Conservation (phyloP, 192 early-diverging fungal species). For the Coemansia sp. region DNA sequence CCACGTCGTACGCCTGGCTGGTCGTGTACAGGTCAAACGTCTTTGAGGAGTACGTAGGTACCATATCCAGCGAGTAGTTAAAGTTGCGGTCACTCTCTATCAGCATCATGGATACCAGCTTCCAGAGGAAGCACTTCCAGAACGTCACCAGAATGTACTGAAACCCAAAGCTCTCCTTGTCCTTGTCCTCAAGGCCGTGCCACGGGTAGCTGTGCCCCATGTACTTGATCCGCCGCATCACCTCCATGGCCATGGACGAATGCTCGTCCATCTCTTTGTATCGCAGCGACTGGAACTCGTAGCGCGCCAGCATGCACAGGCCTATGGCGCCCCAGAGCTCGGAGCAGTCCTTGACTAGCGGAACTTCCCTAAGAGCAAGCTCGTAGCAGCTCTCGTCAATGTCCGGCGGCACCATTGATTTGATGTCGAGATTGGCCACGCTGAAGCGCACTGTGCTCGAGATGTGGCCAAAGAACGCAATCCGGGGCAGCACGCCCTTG, state of each 20-base stretch:
- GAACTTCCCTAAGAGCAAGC: constrained; percentile 33
- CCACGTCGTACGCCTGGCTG: constrained; percentile 26
- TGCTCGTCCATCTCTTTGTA: constrained; percentile 44
- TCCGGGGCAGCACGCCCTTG: constrained; percentile 40
- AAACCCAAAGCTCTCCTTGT: constrained; percentile 41
- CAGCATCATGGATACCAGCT: constrained; percentile 35
- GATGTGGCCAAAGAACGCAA: constrained; percentile 48
- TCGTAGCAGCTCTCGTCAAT: constrained; percentile 48
- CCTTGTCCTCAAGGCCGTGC: constrained; percentile 19
- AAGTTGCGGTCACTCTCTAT: constrained; percentile 19
- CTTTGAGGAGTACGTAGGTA: constrained; percentile 49
- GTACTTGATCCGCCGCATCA: constrained; percentile 34
- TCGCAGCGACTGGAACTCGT: constrained; percentile 49
- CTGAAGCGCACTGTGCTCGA: constrained; percentile 43
- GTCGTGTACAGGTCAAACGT: constrained; percentile 45
- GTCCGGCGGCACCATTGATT: constrained; percentile 33
- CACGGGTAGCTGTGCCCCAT: constrained; percentile 32
- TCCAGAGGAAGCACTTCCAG: constrained; percentile 53
- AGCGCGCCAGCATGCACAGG: constrained; percentile 41
- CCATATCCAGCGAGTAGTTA: constrained; percentile 8
- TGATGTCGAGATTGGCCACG: constrained; percentile 27
- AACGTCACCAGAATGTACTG: constrained; percentile 46
- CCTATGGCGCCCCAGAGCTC: constrained; percentile 43
- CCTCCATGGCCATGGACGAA: constrained; percentile 32
- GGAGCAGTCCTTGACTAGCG: constrained; percentile 21